Evolutionary conservation across 345 rosid species (phyloP), one percentile per base, ranked within the genome.

Genomic region (Eutrema japonicum): DNA sequence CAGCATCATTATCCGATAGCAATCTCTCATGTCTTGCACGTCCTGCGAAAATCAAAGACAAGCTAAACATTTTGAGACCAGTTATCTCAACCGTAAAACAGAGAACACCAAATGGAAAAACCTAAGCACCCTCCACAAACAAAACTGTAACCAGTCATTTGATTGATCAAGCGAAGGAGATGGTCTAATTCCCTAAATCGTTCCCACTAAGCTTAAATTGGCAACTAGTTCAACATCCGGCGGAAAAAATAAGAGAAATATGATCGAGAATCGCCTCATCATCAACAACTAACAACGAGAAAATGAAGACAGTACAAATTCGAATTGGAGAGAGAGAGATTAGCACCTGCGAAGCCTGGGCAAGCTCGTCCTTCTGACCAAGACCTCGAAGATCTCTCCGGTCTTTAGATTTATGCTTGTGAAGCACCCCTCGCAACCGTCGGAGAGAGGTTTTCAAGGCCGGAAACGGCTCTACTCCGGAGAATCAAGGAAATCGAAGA

Each of bases 21-120:
- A 90, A 76, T 88, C 85, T 82, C 84, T 92, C 89, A 95, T 95
- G 68, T 90, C 92, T 29, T 85, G 79, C 83, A 95, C 88, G 38
- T 88, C 96, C 99, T 92, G 73, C 77, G 41, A 70, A 74, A 38
- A 43, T 18, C 53, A 65, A 10, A 43, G 10, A 60, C 41, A 72
- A 59, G 6, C 60, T 26, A 18, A 59, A 51, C 49, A 71, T 26
- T 52, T 33, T 29, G 50, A 62, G 29, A 32, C 40, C 43, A 60
- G 6, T 30, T 7, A 12, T 13, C 36, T 41, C 42, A 18, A 26
- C n/a, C 33, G 10, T 13, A 22, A 58, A 58, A 61, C 40, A 50
- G 43, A 71, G 14, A 46, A 12, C 66, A 36, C 30, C 16, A 22
- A 16, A 68, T 16, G 27, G 37, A 52, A 40, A 16, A 5, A 16